Evolutionary conservation across 2,329 filamentous ascomycete genomes (phyloP).

Genomic region (Pseudopithomyces maydicus): DNA sequence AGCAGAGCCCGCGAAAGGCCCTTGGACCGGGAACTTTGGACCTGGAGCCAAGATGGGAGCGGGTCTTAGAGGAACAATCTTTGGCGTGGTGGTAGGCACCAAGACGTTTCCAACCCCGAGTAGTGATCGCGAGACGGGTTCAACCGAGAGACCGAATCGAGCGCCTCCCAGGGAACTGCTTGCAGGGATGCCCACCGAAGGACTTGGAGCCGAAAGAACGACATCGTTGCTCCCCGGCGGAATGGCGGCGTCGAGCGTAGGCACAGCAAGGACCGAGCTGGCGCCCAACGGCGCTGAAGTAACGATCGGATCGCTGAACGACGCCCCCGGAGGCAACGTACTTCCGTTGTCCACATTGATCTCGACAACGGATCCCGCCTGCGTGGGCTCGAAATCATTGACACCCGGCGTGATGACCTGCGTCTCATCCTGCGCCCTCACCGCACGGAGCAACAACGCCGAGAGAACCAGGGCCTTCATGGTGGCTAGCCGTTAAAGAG

Average conservation of each 20-base stretch:
- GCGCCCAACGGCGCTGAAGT: neutral
- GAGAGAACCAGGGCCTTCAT: slow-evolving; percentile 26
- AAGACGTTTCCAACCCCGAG: neutral
- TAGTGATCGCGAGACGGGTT: neutral
- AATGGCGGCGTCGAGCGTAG: neutral
- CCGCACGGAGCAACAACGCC: slow-evolving; percentile 18
- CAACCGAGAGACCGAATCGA: neutral
- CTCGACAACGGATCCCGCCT: neutral
- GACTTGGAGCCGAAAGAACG: too few species aligned
- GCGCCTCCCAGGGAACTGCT: neutral
- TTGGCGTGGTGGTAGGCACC: neutral
- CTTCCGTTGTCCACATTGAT: neutral
- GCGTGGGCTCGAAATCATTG: neutral
- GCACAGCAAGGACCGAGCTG: neutral
- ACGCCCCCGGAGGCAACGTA: neutral
- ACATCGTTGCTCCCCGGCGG: neutral
- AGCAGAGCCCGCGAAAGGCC: neutral
- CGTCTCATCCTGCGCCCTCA: slow-evolving; percentile 14
- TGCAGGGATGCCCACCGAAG: too few species aligned
- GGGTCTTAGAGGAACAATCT: neutral
- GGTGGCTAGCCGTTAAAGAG: slow-evolving; percentile 10
- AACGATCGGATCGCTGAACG: neutral
- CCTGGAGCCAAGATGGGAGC: neutral
- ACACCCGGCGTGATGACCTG: neutral
- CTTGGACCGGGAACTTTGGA: neutral